Base-by-base conservation (phyloP, 352 stramenopile species). In the Phytopythium litorale region DNA sequence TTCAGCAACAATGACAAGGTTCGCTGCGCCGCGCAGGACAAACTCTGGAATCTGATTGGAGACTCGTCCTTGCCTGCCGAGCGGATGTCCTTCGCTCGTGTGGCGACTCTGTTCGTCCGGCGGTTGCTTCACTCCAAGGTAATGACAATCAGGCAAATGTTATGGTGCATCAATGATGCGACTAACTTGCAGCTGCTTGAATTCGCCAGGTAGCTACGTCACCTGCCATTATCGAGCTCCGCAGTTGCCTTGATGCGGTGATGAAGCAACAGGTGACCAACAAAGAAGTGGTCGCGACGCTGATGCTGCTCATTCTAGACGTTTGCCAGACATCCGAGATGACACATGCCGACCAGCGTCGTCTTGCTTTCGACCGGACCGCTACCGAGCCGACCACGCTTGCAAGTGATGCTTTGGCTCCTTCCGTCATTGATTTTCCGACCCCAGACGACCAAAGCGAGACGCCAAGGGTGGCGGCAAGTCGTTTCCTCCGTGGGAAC, bases 1-100 rank as follows among this genome's bases (percentile, higher is more conserved):
- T 85, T 71, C 35, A 73, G 85, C 50, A 74, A 78, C 62, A 64
- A 58, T 12, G 70, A 60, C 8, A 70, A 73, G 12, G 71, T 88
- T 35, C 68, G 74, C n/a, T 25, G 69, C 3, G 67, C 70, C 28
- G 78, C 76, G 1, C 70, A 81, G 48, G 45, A 55, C 6, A 68
- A 58, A 35, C 75, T 86, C 30, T 86, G 78, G 76, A 62, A 71
- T n/a, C 60, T 88, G 35, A 56, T 62, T 3, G 58, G 53, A 25
- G 62, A 58, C 7, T 64, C 43, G 25, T 68, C 56, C 11, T 66
- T 67, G 13, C 7, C 37, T 15, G 38, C 12, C n/a, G 61, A 68
- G 32, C 72, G 71, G 28, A 52, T 42, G 28, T 73, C 65, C 0
- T 85, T 84, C 66, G 55, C 60, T 7, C 62, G 60, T 0, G 71